phyloP scores from a whole-genome alignment of 2,329 filamentous ascomycete genomes.

The Scytalidium sp. region DNA sequence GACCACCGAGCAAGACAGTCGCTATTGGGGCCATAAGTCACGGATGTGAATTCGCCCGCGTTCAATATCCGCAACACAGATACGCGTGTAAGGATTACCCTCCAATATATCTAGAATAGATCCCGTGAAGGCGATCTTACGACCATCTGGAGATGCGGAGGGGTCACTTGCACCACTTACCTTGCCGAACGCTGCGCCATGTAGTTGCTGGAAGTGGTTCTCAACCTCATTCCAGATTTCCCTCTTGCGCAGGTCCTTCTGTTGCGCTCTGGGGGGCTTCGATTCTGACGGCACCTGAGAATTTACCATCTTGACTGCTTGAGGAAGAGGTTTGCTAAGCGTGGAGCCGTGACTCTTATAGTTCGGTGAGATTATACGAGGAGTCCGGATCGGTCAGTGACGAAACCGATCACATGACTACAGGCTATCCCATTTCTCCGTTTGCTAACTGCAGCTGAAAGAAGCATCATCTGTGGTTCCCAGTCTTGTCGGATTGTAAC shows the following conservation, averaged over 20 bases:
- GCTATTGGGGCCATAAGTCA: not conserved
- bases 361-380: too few relatives aligned
- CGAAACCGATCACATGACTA: too few relatives aligned
- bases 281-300: not conserved
- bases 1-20: not conserved
- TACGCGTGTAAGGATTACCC: not conserved
- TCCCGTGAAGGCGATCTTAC: not conserved
- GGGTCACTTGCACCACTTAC: not conserved
- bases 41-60: not conserved
- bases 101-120: not conserved
- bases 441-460: too few relatives aligned
- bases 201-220: not conserved
- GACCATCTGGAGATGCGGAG: not conserved
- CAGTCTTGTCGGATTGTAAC: too few relatives aligned
- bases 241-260: not conserved
- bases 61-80: not conserved
- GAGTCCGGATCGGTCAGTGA: too few relatives aligned
- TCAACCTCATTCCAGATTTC: not conserved
- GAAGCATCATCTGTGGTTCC: too few relatives aligned
- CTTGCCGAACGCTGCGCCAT: not conserved
- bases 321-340: too few relatives aligned
- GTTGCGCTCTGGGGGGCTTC: not conserved
- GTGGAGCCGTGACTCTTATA: too few relatives aligned
- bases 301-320: not conserved
- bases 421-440: too few relatives aligned